Evolutionary conservation across 2,329 filamentous ascomycete species (phyloP).

Genomic region (Claviceps lovelessii): DNA sequence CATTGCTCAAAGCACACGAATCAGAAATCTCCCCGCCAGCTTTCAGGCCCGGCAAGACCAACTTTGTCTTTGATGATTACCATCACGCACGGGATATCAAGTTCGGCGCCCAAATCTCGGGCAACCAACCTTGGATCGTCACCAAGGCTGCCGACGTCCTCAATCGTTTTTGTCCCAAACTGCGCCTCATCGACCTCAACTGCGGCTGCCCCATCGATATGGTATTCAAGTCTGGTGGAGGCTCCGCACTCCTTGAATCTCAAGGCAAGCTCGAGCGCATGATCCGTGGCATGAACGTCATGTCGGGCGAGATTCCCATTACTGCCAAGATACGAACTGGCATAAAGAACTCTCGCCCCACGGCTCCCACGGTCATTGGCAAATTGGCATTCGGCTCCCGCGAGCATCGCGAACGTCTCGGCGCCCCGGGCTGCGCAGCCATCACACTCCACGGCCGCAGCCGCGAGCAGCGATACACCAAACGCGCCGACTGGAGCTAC

Average conservation of each 20-base stretch:
- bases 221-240: constrained; percentile 74
- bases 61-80: constrained; percentile 56
- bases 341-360: constrained; percentile 65
- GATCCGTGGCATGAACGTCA: constrained; percentile 86
- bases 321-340: constrained; percentile 92
- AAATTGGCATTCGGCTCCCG: constrained; percentile 67
- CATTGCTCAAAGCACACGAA: constrained; percentile 81
- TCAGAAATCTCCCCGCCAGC: constrained; percentile 62
- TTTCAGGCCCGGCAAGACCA: constrained; percentile 35
- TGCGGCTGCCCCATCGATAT: constrained; percentile 96
- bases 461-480: constrained; percentile 87
- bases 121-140: constrained; percentile 81
- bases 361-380: constrained; percentile 66
- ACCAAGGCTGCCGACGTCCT: constrained; percentile 78
- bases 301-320: constrained; percentile 81
- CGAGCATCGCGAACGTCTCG: constrained; percentile 55
- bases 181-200: constrained; percentile 88
- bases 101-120: constrained; percentile 86
- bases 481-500: constrained; percentile 85
- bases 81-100: constrained; percentile 70
- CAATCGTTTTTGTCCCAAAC: constrained; percentile 59
- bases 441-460: constrained; percentile 89
- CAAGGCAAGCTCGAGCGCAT: constrained; percentile 86
- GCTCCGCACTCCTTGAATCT: constrained; percentile 81
- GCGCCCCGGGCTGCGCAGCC: constrained; percentile 77